Evolutionary conservation across 805 yeast species (phyloP).

Genomic region (Teunomyces aglyptinius): DNA sequence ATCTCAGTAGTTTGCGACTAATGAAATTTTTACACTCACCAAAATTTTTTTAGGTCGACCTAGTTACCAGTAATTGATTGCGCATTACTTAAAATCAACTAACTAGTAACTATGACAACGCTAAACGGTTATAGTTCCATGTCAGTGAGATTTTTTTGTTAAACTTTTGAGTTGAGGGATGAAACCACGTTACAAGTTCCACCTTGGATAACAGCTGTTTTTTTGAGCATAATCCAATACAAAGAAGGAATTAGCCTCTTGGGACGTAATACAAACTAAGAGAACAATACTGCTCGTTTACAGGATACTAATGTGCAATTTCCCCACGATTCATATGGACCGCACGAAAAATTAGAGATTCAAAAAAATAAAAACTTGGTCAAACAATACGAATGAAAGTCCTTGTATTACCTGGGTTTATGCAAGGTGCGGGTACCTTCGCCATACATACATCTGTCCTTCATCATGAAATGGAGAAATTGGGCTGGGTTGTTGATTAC

Average conservation of each 20-base stretch:
- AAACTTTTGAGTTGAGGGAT: not conserved
- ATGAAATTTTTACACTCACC: not conserved
- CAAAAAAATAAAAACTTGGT: too few relatives aligned
- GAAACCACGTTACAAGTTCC: constrained; percentile 1
- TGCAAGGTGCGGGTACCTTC: constrained; percentile 2
- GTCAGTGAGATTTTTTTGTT: not conserved
- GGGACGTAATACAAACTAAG: not conserved
- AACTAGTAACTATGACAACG: not conserved
- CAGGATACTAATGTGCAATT: not conserved
- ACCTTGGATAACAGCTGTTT: too few relatives aligned
- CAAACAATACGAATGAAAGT: constrained; percentile 2
- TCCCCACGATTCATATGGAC: not conserved
- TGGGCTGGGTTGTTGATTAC: not conserved
- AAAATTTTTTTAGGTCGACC: not conserved
- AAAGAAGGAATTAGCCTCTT: not conserved
- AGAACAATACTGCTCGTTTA: not conserved
- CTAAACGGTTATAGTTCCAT: not conserved
- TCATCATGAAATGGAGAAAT: not conserved
- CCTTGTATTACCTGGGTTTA: constrained; percentile 1
- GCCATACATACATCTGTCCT: not conserved
- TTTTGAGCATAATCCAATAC: not conserved
- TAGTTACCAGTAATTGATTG: not conserved
- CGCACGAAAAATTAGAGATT: not conserved
- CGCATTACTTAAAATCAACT: not conserved
- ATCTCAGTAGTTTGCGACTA: too few relatives aligned